Evolutionary conservation across 2,329 filamentous ascomycete genomes (phyloP), one percentile per base, ranked within the genome.

Genomic region (Aureobasidium sp.): DNA sequence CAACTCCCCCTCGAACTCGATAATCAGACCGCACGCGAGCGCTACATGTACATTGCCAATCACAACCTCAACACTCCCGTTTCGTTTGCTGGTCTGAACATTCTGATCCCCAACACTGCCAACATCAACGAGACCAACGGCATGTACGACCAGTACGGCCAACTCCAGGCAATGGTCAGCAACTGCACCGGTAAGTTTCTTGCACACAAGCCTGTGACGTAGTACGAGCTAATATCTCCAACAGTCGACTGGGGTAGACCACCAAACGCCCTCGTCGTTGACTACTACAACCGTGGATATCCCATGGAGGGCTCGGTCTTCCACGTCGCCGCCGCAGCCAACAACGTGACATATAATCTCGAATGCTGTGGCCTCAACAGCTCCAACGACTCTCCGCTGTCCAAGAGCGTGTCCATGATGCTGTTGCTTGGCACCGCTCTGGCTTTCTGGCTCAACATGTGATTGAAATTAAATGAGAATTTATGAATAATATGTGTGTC

Each of bases 31-130:
- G 65, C 67, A 12, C 64, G 65, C 0, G 72, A 74, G 55, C 74
- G 83, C 27, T 78, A 83, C 38, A 76, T 95, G 69, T 94, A 90
- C 66, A 77, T 95, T 64, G 79, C 86, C 63, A 96, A 96, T 70
- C 90, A 96, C 72, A 96, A 96, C 65, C 77, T 95, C 55, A 95
- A 95, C 66, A 77, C 85, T 56, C 78, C 90, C 60, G 79, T 95
- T 57, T 78, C 79, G 51, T 70, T 94, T 32, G 79, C 83, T 2
- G 80, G 80, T 24, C 65, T 78, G 12, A 73, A 76, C 17, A 66
- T 93, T 39, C 72, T 90, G 6, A 83, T 93, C 12, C 88, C 88
- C 0, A 86, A 87, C 54, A 81, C 82, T 0, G 79, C 82, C 4
- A 66, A 83, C 35, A 71, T 91, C 54, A 87, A 88, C 61, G 70